These are phyloP conservation scores for Radiomyces spectabilis DNA, from an alignment of 192 early-diverging fungal species.

Conservation along the genomic window DNA sequence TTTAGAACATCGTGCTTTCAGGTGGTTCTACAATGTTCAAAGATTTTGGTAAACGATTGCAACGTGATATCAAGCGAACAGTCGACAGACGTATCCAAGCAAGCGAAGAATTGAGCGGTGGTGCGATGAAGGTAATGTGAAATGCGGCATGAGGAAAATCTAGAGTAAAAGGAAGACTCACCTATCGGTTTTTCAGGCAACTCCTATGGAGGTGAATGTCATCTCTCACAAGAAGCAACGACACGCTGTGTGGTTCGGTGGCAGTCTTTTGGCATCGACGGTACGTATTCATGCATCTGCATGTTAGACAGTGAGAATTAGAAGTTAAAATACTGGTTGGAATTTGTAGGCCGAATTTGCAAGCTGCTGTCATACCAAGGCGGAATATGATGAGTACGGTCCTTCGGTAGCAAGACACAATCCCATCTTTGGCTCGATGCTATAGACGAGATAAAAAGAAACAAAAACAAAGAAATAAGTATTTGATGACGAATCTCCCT, in stretches of 20 bases:
- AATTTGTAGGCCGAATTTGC: slow-evolving; percentile 72
- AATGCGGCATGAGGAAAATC: too few species aligned
- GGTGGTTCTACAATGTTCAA: slow-evolving; percentile 99
- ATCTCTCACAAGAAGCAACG: slow-evolving; percentile 98
- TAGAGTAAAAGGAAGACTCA: neutral
- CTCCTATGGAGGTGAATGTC: slow-evolving; percentile 92
- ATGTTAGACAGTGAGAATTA: neutral
- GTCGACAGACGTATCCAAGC: slow-evolving; percentile 64
- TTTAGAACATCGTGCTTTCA: slow-evolving; percentile 94
- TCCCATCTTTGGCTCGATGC: slow-evolving; percentile 65
- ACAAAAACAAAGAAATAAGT: too few species aligned
- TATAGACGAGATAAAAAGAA: too few species aligned
- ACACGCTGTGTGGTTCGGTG: slow-evolving; percentile 99
- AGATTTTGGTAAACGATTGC: slow-evolving; percentile 89
- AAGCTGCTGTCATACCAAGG: slow-evolving; percentile 92
- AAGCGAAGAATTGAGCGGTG: slow-evolving; percentile 71
- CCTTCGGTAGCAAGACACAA: slow-evolving; percentile 93
- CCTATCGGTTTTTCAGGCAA: slow-evolving; percentile 47
- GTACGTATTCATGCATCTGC: slow-evolving; percentile 36
- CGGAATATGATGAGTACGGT: slow-evolving; percentile 96
- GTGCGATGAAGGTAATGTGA: slow-evolving; percentile 38
- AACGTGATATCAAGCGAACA: slow-evolving; percentile 90
- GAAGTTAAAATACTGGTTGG: neutral
- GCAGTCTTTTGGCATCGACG: slow-evolving; percentile 87
- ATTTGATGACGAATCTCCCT: too few species aligned